A percentile compares a stretch with the other conserved stretches of the same genome.
These are phyloP conservation scores for Solanum sitiens DNA, from an alignment of 257 asterid genomes.

Conservation along the genomic window DNA sequence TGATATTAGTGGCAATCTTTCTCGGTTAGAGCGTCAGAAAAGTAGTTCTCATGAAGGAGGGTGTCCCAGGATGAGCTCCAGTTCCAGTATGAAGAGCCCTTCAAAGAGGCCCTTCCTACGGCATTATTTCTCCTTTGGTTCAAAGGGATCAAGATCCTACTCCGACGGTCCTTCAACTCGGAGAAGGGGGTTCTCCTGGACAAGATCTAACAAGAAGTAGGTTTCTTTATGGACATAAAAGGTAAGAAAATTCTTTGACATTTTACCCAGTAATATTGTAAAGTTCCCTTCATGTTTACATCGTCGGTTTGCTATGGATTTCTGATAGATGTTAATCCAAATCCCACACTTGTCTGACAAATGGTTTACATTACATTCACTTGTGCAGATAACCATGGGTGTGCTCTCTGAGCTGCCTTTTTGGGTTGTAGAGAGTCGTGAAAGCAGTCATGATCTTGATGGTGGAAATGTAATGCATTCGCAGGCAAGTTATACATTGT, in stretches of 20 bases:
- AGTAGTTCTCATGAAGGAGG: conserved; percentile 36
- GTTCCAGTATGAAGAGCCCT: conserved; percentile 64
- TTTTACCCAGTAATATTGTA: background rate
- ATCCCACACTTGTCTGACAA: background rate
- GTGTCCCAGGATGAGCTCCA: conserved; percentile 50
- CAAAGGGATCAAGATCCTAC: conserved; percentile 34
- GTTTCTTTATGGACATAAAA: conserved; percentile 6
- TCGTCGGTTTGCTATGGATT: background rate
- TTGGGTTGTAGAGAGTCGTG: background rate
- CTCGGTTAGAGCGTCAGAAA: conserved; percentile 37
- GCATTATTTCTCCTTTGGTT: conserved; percentile 76
- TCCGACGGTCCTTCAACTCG: conserved; percentile 39
- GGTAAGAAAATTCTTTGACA: conserved; percentile 21
- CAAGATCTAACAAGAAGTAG: conserved; percentile 56
- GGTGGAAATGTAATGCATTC: background rate
- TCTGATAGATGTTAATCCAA: background rate
- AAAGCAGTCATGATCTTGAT: background rate
- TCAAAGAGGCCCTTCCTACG: conserved; percentile 50
- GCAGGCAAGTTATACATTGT: conserved; percentile 24
- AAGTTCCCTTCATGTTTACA: background rate
- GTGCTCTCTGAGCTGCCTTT: background rate
- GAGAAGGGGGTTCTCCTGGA: conserved; percentile 58
- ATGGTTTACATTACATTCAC: background rate
- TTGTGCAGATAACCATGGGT: background rate
- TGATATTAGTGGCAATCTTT: conserved; percentile 29